A percentile compares a stretch with the other conserved stretches of the same genome.
These are phyloP conservation scores for Dactylellina sp. DNA, from an alignment of 2,329 filamentous ascomycete species.

Conservation along the genomic window DNA sequence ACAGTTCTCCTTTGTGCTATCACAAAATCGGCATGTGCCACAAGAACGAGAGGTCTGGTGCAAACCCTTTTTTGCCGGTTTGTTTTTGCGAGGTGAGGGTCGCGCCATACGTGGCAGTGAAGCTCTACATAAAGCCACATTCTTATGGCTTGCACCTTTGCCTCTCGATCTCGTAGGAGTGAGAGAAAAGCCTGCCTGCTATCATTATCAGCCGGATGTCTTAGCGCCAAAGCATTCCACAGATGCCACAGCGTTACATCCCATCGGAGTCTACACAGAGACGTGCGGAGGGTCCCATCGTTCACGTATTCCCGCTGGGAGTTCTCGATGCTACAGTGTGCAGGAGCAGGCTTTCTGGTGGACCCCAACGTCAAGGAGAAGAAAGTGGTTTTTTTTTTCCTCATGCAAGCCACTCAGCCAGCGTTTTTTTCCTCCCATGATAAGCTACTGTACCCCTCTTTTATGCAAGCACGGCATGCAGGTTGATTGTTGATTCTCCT, in stretches of 20 bases:
- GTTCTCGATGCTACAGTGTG: slow-evolving; percentile 34
- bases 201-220: slow-evolving; percentile 52
- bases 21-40: slow-evolving; percentile 33
- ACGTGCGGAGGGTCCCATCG: slow-evolving; percentile 20
- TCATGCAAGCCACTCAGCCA: slow-evolving; percentile 57
- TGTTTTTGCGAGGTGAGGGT: slow-evolving; percentile 29
- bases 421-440: slow-evolving; percentile 52
- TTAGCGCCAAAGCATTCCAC: slow-evolving; percentile 50
- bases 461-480: slow-evolving; percentile 57
- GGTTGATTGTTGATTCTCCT: slow-evolving; percentile 39
- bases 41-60: too few species aligned
- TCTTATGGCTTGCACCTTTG: slow-evolving; percentile 12
- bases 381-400: slow-evolving; percentile 30
- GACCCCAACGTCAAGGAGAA: slow-evolving; percentile 52
- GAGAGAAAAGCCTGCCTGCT: slow-evolving; percentile 20
- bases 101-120: slow-evolving; percentile 56
- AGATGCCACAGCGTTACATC: slow-evolving; percentile 49
- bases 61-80: too few species aligned
- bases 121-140: slow-evolving; percentile 50
- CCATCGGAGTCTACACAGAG: neutral
- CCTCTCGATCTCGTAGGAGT: neutral
- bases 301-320: slow-evolving; percentile 36
- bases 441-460: slow-evolving; percentile 57
- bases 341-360: slow-evolving; percentile 42
- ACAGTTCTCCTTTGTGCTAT: slow-evolving; percentile 19